A percentile compares a stretch with the other conserved stretches of the same genome.
phyloP scores from a whole-genome alignment of 2,329 filamentous ascomycete genomes.

The Ophiostoma angusticollis region DNA sequence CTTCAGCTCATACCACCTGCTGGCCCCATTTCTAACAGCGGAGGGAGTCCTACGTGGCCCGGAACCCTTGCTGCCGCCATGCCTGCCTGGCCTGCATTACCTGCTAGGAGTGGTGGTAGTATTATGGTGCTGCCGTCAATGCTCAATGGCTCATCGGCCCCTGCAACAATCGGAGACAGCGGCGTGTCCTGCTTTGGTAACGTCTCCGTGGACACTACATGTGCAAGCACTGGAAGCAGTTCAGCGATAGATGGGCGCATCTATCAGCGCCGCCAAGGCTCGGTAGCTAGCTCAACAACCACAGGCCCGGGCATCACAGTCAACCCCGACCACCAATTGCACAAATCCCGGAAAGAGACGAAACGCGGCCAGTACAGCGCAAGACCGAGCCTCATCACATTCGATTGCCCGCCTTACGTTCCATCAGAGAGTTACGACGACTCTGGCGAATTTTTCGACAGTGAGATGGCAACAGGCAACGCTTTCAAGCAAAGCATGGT shows the following conservation, averaged over 20 bases:
- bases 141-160: not conserved
- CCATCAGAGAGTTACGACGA: constrained; percentile 11
- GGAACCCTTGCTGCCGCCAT: not conserved
- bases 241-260: not conserved
- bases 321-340: not conserved
- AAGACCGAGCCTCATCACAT: constrained; percentile 8
- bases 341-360: not conserved
- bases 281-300: not conserved
- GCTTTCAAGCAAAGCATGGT: constrained; percentile 7
- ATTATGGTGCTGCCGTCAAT: constrained; percentile 1
- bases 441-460: constrained; percentile 10
- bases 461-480: constrained; percentile 9
- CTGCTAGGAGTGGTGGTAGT: not conserved
- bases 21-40: not conserved
- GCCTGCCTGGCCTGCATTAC: not conserved
- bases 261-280: not conserved
- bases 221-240: not conserved
- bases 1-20: not conserved
- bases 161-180: not conserved
- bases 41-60: not conserved
- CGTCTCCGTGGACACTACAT: not conserved
- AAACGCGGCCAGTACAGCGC: constrained; percentile 3
- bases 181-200: not conserved
- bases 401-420: constrained; percentile 8
- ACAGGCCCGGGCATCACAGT: not conserved